Percentiles rank a stretch among this genome's conserved stretches.
Evolutionary conservation across 176 grass and related monocot species (phyloP).

Genomic region (bread wheat (Triticum aestivum)): IWGSC_CS_RefSeq_v2.1 NC_057802.1:451155962-451156461

Average conservation of each 20-base stretch:
- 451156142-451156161: conserved; percentile 68
- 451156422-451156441: conserved; percentile 96
- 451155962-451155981: conserved; percentile 90
- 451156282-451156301: conserved; percentile 82
- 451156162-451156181: conserved; percentile 80
- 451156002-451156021: conserved; percentile 71
- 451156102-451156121: conserved; percentile 94
- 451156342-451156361: conserved; percentile 88
- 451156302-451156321: conserved; percentile 79
- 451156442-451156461: conserved; percentile 47
- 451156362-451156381: conserved; percentile 84
- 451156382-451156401: conserved; percentile 77
- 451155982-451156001: conserved; percentile 80
- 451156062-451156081: conserved; percentile 73
- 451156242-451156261: conserved; percentile 98
- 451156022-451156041: conserved; percentile 58
- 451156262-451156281: conserved; percentile 85
- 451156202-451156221: conserved; percentile 85
- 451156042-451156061: conserved; percentile 70
- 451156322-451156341: conserved; percentile 72
- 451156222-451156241: conserved; percentile 97
- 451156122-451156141: conserved; percentile 82
- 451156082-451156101: conserved; percentile 77
- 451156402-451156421: conserved; percentile 75
- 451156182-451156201: conserved; percentile 97